These are phyloP conservation scores for Trametes maxima DNA, from an alignment of 768 basidiomycete genomes.

Conservation along the genomic window DNA sequence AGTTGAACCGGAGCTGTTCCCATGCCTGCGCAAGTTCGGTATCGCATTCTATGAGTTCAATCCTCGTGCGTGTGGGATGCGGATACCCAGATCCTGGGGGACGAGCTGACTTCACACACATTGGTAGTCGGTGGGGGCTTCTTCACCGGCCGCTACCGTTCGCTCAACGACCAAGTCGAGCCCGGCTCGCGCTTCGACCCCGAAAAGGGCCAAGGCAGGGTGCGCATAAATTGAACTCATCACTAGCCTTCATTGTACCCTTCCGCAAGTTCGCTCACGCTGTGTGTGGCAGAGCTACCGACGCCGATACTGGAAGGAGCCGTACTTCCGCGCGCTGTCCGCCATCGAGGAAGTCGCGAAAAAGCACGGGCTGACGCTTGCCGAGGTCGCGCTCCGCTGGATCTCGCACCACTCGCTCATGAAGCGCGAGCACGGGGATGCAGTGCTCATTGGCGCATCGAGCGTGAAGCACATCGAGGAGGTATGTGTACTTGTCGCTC, in stretches of 20 bases:
- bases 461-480: slow-evolving; percentile 55
- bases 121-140: slow-evolving; percentile 41
- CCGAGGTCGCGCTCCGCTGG: slow-evolving; percentile 50
- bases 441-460: slow-evolving; percentile 67
- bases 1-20: slow-evolving; percentile 45
- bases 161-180: slow-evolving; percentile 44
- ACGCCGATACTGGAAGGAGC: slow-evolving; percentile 52
- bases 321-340: slow-evolving; percentile 53
- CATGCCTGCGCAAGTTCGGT: slow-evolving; percentile 44
- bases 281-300: slow-evolving; percentile 25
- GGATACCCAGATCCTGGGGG: slow-evolving; percentile 27
- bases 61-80: slow-evolving; percentile 42
- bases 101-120: not conserved
- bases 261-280: not conserved
- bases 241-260: too few species aligned
- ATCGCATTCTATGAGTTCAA: slow-evolving; percentile 46
- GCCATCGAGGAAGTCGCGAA: slow-evolving; percentile 45
- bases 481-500: not conserved
- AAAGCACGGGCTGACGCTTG: slow-evolving; percentile 40
- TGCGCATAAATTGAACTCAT: slow-evolving; percentile 33
- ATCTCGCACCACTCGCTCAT: slow-evolving; percentile 49
- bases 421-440: slow-evolving; percentile 49
- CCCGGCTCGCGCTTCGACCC: slow-evolving; percentile 60
- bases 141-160: slow-evolving; percentile 42
- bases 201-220: slow-evolving; percentile 42